Evolutionary conservation across 108 stramenopile species (phyloP).

Genomic region (Discostella stelligeroides): DNA sequence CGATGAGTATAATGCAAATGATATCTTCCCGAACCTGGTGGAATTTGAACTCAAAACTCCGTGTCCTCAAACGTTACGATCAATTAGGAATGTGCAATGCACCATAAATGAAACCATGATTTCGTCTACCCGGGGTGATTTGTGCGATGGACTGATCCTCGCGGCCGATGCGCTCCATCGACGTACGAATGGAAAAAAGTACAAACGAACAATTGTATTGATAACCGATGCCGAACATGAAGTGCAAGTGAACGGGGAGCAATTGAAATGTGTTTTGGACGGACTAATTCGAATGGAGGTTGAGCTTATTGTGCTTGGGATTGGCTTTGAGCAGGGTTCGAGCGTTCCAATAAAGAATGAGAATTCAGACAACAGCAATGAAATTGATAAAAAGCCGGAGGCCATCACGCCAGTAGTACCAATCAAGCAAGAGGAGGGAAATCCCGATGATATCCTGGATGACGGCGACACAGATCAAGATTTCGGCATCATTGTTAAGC

Average conservation of each 20-base stretch:
- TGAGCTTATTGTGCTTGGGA: slow-evolving; percentile 63
- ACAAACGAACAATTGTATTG: slow-evolving; percentile 63
- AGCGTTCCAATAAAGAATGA: slow-evolving; percentile 21
- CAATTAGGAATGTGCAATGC: slow-evolving; percentile 50
- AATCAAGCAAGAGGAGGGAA: background rate
- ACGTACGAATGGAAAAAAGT: slow-evolving; percentile 61
- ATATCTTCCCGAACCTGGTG: slow-evolving; percentile 70
- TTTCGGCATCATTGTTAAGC: slow-evolving; percentile 44
- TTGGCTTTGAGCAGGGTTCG: slow-evolving; percentile 50
- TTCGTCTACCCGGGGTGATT: slow-evolving; percentile 47
- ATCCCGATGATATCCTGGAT: slow-evolving; percentile 25
- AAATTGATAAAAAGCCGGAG: slow-evolving; percentile 12
- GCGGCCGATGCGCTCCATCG: slow-evolving; percentile 77
- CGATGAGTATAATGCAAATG: slow-evolving; percentile 32
- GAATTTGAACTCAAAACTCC: slow-evolving; percentile 61
- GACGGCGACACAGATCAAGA: background rate
- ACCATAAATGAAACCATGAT: slow-evolving; percentile 23
- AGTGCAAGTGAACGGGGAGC: slow-evolving; percentile 56
- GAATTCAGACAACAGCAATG: slow-evolving; percentile 18
- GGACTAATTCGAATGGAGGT: slow-evolving; percentile 66
- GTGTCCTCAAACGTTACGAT: slow-evolving; percentile 49
- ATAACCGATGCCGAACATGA: slow-evolving; percentile 84
- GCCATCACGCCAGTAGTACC: background rate
- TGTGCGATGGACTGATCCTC: slow-evolving; percentile 72
- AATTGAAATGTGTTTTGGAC: slow-evolving; percentile 58